A percentile compares a stretch with the other conserved stretches of the same genome.
These are phyloP conservation scores for Arabis hirsuta DNA, from an alignment of 345 rosid species.

Conservation along the genomic window DNA sequence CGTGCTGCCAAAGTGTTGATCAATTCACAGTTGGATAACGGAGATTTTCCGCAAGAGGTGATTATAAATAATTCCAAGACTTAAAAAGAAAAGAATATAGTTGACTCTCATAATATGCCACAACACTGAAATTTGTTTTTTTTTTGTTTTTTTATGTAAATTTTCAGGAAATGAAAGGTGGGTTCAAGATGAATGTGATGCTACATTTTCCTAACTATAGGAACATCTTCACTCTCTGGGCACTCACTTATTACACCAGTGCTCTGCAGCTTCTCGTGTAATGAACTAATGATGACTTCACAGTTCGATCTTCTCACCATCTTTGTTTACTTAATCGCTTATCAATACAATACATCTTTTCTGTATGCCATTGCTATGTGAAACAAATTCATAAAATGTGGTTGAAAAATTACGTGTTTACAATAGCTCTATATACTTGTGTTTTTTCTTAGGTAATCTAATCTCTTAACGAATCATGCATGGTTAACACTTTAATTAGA, in stretches of 20 bases:
- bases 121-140: no score
- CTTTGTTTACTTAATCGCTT: no score
- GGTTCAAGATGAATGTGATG: constrained; percentile 7
- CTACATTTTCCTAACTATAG: background rate
- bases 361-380: no score
- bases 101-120: background rate
- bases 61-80: background rate
- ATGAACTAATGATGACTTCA: no score
- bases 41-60: constrained; percentile 21
- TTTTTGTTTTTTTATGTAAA: background rate
- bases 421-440: no score
- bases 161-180: background rate
- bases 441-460: no score
- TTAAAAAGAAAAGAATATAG: background rate
- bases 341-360: no score
- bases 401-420: no score
- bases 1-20: constrained; percentile 11
- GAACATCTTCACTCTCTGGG: constrained; percentile 3
- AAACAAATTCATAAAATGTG: no score
- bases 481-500: no score
- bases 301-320: no score
- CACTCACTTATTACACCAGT: background rate
- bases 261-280: background rate
- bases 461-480: no score
- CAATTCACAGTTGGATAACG: constrained; percentile 15